Evolutionary conservation across 2,329 filamentous ascomycete species (phyloP), one percentile per base, ranked within the genome.

Genomic region (Cercospora nicotianae): DNA sequence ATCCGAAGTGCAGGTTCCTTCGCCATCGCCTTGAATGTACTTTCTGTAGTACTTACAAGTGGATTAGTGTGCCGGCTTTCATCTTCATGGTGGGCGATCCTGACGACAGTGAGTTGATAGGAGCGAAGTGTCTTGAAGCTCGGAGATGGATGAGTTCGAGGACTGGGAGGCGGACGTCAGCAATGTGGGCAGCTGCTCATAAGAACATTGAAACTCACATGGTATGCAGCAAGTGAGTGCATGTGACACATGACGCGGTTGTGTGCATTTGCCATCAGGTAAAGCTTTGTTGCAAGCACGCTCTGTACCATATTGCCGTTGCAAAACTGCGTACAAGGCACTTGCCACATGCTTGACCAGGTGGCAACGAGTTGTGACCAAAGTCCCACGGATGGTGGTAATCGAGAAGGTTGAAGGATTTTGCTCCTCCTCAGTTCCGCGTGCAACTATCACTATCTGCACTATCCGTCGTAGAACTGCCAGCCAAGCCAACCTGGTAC

Each of bases 201-300:
- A 16, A 18, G n/a, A 16, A 36, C 45, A 12, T 20, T 26, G 42
- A 13, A 42, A 59, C 28, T 26, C 33, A 16, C 62, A 57, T 58
- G 51, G 23, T 45, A 64, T 64, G 16, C 5, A 64, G 16, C 62
- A 64, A 59, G 33, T 59, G 20, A 42, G 51, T 26, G 48, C 30
- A 28, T 18, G 62, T 64, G 51, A 31, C 23, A 64, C 62, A 64
- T 64, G 62, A 64, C 62, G 62, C 36, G 53, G 30, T 30, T 26
- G 48, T 64, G 62, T 42, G 31, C 23, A 39, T 53, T 57, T 42
- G 51, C 62, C 31, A 58, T 28, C 61, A 64, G 23, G 53, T 53
- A 57, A 42, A 28, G 53, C 62, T 48, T 64, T 48, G 62, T 58
- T n/a, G 28, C 48, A 59, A 59, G 31, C 62, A 59, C 45, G 20